Percentiles rank a stretch among this genome's conserved stretches.
phyloP scores from a whole-genome alignment of 2,329 filamentous ascomycete genomes.

The Epichloe aotearoae region DNA sequence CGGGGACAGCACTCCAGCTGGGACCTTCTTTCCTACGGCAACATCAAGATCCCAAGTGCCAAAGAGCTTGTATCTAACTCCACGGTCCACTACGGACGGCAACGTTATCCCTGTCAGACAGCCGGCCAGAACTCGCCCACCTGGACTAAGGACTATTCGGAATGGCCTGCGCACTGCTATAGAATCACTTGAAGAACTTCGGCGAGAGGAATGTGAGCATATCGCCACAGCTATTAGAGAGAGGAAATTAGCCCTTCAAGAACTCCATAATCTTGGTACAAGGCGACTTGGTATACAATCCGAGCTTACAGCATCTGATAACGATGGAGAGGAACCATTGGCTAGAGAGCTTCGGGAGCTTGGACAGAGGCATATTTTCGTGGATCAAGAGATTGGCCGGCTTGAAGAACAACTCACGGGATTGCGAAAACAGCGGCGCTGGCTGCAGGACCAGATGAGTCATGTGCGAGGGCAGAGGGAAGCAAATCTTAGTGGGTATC shows the following conservation, averaged over 20 bases:
- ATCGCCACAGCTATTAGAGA: constrained; percentile 43
- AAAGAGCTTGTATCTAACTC: constrained; percentile 28
- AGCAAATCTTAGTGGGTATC: constrained; percentile 59
- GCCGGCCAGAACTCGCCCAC: constrained; percentile 33
- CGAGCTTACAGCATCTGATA: constrained; percentile 41
- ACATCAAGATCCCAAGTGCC: constrained; percentile 27
- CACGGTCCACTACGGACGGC: constrained; percentile 26
- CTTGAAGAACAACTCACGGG: constrained; percentile 50
- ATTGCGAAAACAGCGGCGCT: constrained; percentile 46
- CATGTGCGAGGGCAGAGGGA: constrained; percentile 53
- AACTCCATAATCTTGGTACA: constrained; percentile 39
- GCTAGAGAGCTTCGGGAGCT: constrained; percentile 47
- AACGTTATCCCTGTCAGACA: constrained; percentile 49
- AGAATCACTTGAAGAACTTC: constrained; percentile 49
- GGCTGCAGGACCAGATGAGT: constrained; percentile 45
- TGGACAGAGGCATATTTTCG: constrained; percentile 34
- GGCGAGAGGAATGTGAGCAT: constrained; percentile 52
- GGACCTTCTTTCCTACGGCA: constrained; percentile 25
- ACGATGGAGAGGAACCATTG: constrained; percentile 43
- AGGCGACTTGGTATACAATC: constrained; percentile 35
- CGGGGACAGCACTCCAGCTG: constrained; percentile 29
- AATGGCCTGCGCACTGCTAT: constrained; percentile 51
- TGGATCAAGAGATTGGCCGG: constrained; percentile 51
- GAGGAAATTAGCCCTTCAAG: constrained; percentile 43
- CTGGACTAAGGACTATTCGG: constrained; percentile 49